These are phyloP conservation scores for Neoscytalidium dimidiatum DNA, from an alignment of 2,329 filamentous ascomycete genomes.

Conservation along the genomic window DNA sequence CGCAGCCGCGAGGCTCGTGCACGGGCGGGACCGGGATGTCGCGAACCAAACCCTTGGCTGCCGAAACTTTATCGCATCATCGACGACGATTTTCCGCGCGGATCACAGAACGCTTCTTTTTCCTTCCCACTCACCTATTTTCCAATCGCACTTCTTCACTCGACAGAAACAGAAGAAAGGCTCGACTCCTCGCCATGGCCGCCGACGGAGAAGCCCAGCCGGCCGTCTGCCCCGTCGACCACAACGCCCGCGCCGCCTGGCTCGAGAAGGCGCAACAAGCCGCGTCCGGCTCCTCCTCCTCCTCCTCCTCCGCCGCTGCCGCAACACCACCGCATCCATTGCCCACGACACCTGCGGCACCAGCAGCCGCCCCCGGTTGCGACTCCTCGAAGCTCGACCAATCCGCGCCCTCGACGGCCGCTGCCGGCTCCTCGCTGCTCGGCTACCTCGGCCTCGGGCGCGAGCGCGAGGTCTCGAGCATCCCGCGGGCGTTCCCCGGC, in stretches of 20 bases:
- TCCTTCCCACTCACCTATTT: neutral
- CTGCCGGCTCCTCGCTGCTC: constrained; percentile 22
- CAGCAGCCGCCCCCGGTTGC: constrained; percentile 31
- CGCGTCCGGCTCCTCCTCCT: neutral
- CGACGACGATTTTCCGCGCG: neutral
- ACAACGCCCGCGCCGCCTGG: constrained; percentile 86
- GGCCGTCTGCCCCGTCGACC: constrained; percentile 77
- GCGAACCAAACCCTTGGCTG: neutral
- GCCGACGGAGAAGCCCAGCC: constrained; percentile 12
- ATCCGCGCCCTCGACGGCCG: constrained; percentile 21
- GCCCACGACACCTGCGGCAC: constrained; percentile 18
- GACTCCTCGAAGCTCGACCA: constrained; percentile 37
- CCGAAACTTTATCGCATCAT: constrained; percentile 3
- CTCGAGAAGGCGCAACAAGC: constrained; percentile 64
- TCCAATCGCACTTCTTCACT: neutral
- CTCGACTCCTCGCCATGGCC: neutral
- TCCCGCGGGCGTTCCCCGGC: constrained; percentile 54
- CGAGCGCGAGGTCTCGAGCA: constrained; percentile 75
- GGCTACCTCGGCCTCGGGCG: constrained; percentile 44
- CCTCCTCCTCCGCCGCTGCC: constrained; percentile 34
- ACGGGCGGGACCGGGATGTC: neutral
- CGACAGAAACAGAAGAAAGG: neutral
- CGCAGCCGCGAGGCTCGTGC: neutral
- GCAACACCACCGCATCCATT: constrained; percentile 33
- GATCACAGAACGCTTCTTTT: neutral